Percentiles rank a stretch among this genome's conserved stretches.
Evolutionary conservation across 1,139 yeast species (phyloP).

Genomic region (Scheffersomyces segobiensis): DNA sequence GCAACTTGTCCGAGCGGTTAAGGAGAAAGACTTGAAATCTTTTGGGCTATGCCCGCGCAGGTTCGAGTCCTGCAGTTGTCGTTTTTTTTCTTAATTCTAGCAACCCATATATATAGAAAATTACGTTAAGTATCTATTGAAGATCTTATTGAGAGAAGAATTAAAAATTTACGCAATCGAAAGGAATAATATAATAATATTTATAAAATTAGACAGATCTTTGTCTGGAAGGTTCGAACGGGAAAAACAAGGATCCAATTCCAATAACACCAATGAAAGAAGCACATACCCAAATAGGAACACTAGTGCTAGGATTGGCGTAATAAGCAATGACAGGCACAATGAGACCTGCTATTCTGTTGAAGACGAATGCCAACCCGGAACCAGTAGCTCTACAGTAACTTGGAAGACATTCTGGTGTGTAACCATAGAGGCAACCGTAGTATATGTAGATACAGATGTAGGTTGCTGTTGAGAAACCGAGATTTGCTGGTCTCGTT

Average conservation of each 20-base stretch:
- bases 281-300: slow-evolving; percentile 39
- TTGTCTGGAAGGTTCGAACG: slow-evolving; percentile 34
- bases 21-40: slow-evolving; percentile 60
- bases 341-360: slow-evolving; percentile 29
- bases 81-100: slow-evolving; percentile 25
- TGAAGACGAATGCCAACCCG: slow-evolving; percentile 30
- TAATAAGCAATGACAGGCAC: slow-evolving; percentile 33
- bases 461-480: slow-evolving; percentile 29
- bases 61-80: slow-evolving; percentile 62
- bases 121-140: too few relatives aligned
- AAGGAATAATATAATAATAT: too few relatives aligned
- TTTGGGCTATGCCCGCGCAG: slow-evolving; percentile 63
- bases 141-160: not conserved
- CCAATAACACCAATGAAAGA: slow-evolving; percentile 34
- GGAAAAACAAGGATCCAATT: slow-evolving; percentile 27
- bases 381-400: slow-evolving; percentile 38
- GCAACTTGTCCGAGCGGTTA: slow-evolving; percentile 61
- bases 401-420: slow-evolving; percentile 38
- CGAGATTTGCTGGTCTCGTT: slow-evolving; percentile 29
- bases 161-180: too few relatives aligned
- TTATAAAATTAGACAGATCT: slow-evolving; percentile 19
- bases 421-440: slow-evolving; percentile 33
- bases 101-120: not conserved
- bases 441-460: slow-evolving; percentile 32
- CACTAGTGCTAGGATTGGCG: slow-evolving; percentile 24